phyloP scores from a whole-genome alignment of 108 stramenopile genomes.

The Ochromonas danica region DNA sequence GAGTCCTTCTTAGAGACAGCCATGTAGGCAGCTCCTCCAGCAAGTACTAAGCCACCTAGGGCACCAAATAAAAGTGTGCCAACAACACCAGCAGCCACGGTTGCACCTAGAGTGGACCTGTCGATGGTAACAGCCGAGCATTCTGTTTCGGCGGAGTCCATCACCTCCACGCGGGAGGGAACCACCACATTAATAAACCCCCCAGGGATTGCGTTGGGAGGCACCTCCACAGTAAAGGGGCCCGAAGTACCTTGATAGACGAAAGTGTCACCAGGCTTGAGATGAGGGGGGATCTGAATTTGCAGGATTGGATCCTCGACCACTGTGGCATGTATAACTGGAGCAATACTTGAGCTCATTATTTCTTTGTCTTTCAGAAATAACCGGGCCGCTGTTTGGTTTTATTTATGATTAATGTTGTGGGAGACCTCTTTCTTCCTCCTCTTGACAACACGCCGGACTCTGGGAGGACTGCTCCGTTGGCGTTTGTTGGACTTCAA shows the following conservation, averaged over 20 bases:
- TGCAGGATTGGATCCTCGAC: background rate
- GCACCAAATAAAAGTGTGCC: background rate
- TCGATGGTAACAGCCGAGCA: background rate
- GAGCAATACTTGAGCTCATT: too few relatives aligned
- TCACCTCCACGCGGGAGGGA: background rate
- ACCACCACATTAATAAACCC: background rate
- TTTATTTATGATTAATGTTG: too few relatives aligned
- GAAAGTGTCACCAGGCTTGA: background rate
- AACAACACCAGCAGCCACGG: constrained; percentile 1
- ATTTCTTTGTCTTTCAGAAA: too few relatives aligned
- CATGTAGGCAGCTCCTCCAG: constrained; percentile 1
- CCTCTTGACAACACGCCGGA: too few relatives aligned
- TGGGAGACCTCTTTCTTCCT: too few relatives aligned
- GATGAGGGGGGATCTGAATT: background rate
- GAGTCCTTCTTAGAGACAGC: background rate
- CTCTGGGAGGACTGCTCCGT: too few relatives aligned
- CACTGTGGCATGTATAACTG: background rate
- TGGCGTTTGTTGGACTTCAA: too few relatives aligned
- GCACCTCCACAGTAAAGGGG: background rate
- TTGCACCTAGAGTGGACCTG: background rate
- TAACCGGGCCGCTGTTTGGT: too few relatives aligned
- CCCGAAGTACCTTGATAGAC: background rate
- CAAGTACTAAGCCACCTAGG: background rate
- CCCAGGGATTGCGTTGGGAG: background rate
- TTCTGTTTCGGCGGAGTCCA: background rate